These are phyloP conservation scores for Tilletia caries DNA, from an alignment of 1,284 basidiomycete genomes.

Conservation along the genomic window DNA sequence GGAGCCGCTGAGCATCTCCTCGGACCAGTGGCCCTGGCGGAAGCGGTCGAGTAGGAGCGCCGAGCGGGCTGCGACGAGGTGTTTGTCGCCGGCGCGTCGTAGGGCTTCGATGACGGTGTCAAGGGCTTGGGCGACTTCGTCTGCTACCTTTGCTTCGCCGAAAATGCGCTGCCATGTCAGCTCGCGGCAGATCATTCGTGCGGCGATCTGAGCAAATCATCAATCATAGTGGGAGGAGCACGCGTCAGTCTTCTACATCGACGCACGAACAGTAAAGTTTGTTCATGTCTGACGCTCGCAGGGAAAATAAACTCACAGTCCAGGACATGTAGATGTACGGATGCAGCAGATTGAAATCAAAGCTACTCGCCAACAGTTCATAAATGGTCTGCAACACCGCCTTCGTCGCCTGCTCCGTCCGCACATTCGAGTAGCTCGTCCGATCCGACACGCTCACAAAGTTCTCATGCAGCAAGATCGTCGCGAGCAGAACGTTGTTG, in stretches of 20 bases:
- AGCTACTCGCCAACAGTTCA: slow-evolving; percentile 16
- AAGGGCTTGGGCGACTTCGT: slow-evolving; percentile 14
- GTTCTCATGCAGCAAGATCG: slow-evolving; percentile 21
- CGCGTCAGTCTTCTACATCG: no score
- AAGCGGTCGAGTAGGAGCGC: slow-evolving; percentile 17
- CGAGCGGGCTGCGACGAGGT: slow-evolving; percentile 15
- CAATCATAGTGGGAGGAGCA: slow-evolving; percentile 2
- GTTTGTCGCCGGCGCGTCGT: slow-evolving; percentile 16
- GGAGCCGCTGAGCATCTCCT: slow-evolving; percentile 18
- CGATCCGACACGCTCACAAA: slow-evolving; percentile 18
- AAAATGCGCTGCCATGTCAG: slow-evolving; percentile 14
- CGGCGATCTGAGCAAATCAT: slow-evolving; percentile 3
- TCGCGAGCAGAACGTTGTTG: slow-evolving; percentile 14
- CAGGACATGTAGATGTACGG: slow-evolving; percentile 20
- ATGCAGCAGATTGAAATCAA: slow-evolving; percentile 22
- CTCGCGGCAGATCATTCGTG: slow-evolving; percentile 16
- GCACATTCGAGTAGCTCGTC: slow-evolving; percentile 1
- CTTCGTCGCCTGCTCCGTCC: slow-evolving; percentile 14
- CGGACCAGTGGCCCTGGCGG: slow-evolving; percentile 16
- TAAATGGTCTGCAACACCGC: slow-evolving; percentile 15
- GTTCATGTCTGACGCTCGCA: no score
- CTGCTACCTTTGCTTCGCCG: slow-evolving; percentile 3
- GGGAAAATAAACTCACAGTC: slow-evolving; percentile 7
- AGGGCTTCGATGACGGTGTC: slow-evolving; percentile 19
- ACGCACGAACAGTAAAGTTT: no score